These are phyloP conservation scores for Carallia brachiata DNA, from an alignment of 345 rosid genomes.

Conservation along the genomic window DNA sequence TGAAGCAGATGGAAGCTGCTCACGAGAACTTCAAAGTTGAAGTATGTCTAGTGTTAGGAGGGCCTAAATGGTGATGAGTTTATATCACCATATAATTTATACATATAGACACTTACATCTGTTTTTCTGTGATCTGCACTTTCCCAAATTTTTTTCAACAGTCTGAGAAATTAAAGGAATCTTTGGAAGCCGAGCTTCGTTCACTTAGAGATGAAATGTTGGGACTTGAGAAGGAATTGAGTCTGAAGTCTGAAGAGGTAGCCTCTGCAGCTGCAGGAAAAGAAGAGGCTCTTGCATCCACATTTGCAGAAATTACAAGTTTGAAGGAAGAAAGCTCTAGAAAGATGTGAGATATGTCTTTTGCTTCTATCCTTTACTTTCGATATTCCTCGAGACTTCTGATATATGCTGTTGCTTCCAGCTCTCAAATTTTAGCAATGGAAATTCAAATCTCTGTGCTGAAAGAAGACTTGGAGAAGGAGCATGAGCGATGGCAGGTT, in stretches of 20 bases:
- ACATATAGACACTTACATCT: background rate
- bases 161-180: constrained; percentile 68
- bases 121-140: background rate
- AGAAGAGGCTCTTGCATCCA: constrained; percentile 68
- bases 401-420: constrained; percentile 32
- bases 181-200: constrained; percentile 66
- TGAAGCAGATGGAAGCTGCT: constrained; percentile 90
- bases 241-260: constrained; percentile 63
- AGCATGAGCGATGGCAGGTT: constrained; percentile 71
- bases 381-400: constrained; percentile 13
- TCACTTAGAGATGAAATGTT: constrained; percentile 68
- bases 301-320: constrained; percentile 55
- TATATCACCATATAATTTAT: background rate
- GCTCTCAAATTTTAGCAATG: constrained; percentile 66
- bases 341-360: constrained; percentile 49
- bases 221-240: constrained; percentile 67
- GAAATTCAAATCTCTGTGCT: constrained; percentile 59
- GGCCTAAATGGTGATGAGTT: constrained; percentile 2
- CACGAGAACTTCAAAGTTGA: constrained; percentile 76
- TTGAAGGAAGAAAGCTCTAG: constrained; percentile 64
- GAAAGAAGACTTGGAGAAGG: constrained; percentile 68
- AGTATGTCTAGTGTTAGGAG: constrained; percentile 40
- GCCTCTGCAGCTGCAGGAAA: constrained; percentile 61
- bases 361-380: constrained; percentile 5
- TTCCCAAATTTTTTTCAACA: constrained; percentile 21